phyloP scores from a whole-genome alignment of 805 yeast genomes.

The Debaryomyces prosopidis region DNA sequence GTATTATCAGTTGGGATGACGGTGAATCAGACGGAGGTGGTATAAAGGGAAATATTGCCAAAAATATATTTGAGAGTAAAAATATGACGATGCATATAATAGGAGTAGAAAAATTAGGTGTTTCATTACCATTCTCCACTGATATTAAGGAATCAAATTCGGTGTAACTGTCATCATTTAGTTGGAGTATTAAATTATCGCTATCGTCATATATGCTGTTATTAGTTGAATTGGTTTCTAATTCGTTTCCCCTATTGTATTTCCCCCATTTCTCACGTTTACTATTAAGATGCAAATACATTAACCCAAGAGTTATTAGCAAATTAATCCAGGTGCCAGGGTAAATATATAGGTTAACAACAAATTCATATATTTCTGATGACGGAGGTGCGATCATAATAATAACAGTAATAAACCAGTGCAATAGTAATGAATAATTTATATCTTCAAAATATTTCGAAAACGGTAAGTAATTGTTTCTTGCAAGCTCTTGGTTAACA shows the following conservation, averaged over 20 bases:
- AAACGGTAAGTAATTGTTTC: constrained; percentile 52
- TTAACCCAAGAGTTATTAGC: constrained; percentile 51
- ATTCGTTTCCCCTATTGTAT: constrained; percentile 6
- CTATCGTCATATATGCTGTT: constrained; percentile 4
- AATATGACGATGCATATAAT: constrained; percentile 35
- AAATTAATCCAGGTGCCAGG: constrained; percentile 64
- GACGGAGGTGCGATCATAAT: constrained; percentile 61
- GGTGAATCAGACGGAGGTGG: constrained; percentile 45
- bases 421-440: constrained; percentile 48
- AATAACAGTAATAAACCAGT: constrained; percentile 56
- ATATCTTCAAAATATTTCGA: constrained; percentile 45
- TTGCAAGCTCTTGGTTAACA: constrained; percentile 59
- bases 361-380: constrained; percentile 62
- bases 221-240: not conserved
- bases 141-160: constrained; percentile 10
- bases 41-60: constrained; percentile 57
- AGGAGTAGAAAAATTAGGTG: constrained; percentile 26
- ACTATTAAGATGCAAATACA: constrained; percentile 48
- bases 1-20: constrained; percentile 32
- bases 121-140: constrained; percentile 2
- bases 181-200: not conserved
- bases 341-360: constrained; percentile 61
- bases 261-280: constrained; percentile 43
- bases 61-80: constrained; percentile 46
- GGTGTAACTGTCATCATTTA: constrained; percentile 8